Base-by-base conservation (phyloP, 495 filamentous ascomycete species). In the Aspergillus ostianus region DNA sequence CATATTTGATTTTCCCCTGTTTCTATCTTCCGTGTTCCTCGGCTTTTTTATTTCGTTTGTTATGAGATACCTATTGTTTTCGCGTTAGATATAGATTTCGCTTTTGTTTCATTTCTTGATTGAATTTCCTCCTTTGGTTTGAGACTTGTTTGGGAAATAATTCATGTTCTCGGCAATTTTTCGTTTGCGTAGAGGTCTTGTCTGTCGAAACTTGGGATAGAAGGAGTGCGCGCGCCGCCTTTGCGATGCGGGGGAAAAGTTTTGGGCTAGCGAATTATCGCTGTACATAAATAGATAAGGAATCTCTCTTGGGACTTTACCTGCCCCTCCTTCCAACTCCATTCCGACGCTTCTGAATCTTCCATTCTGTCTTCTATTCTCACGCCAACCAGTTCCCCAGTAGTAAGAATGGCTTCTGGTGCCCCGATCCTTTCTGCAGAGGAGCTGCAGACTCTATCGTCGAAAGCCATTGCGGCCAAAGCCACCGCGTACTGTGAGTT, bases 401-500 rank as follows among this genome's bases (percentile, higher is more conserved):
- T 41, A 30, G 32, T 41, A 23, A 59, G 13, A 8, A 73, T 71
- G 71, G 59, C 66, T 20, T 63, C 69, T 46, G 44, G 60, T 21
- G 27, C 59, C 8, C 73, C 84, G 69, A 69, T 76, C 45, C 76
- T 93, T 13, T 79, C 84, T 6, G 65, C 73, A 7, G 65, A 73
- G 27, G 86, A 93, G 66, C 82, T 93, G 64, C 58, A 76, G 56
- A 76, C 76, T 30, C 84, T 96, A 47, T 82, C 79, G 12, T 64
- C 69, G 27, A 82, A 81, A 63, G 83, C 85, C 51, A 75, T 79
- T 23, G 81, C 80, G 32, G 90, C 91, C 61, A 93, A 92, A 70
- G 79, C 74, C 9, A 73, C 76, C n/a, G 89, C 92, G 45, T 95
- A 96, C 79, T 93, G 91, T 82, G 73, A 59, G 80, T 66, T 41